phyloP scores from a whole-genome alignment of 139 green algal genomes.

The Picochlorum costavermella region DNA sequence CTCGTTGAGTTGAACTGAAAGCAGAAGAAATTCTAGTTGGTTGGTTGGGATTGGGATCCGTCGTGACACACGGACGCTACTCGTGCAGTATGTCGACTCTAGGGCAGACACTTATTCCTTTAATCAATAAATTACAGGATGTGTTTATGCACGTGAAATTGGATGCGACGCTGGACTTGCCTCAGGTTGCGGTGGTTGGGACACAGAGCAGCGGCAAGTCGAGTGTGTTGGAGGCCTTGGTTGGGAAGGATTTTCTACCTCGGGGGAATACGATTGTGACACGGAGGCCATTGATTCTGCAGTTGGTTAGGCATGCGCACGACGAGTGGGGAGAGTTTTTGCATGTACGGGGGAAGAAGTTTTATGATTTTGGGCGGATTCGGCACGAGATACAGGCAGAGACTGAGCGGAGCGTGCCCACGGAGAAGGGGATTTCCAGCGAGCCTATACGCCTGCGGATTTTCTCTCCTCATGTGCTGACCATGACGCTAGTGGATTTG shows the following conservation, averaged over 20 bases:
- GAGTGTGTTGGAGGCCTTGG: conserved; percentile 89
- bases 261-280: conserved; percentile 90
- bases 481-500: conserved; percentile 97
- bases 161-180: conserved; percentile 76
- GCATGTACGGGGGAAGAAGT: conserved; percentile 73
- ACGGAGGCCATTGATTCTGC: conserved; percentile 77
- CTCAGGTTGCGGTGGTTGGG: conserved; percentile 90
- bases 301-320: conserved; percentile 58
- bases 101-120: conserved; percentile 72
- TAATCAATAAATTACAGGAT: conserved; percentile 87
- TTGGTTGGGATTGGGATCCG: too few species aligned
- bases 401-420: conserved; percentile 79
- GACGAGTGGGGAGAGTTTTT: conserved; percentile 95
- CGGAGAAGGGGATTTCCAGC: conserved; percentile 87
- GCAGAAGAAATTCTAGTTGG: too few species aligned
- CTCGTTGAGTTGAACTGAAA: too few species aligned
- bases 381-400: conserved; percentile 85
- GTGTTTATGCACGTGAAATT: conserved; percentile 81
- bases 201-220: conserved; percentile 92
- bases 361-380: conserved; percentile 85
- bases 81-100: conserved; percentile 20
- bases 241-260: conserved; percentile 89
- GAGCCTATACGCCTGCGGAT: conserved; percentile 95
- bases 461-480: conserved; percentile 86
- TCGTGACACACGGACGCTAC: too few species aligned